phyloP scores from a whole-genome alignment of 2,329 filamentous ascomycete species.

The Meredithiella fracta region DNA sequence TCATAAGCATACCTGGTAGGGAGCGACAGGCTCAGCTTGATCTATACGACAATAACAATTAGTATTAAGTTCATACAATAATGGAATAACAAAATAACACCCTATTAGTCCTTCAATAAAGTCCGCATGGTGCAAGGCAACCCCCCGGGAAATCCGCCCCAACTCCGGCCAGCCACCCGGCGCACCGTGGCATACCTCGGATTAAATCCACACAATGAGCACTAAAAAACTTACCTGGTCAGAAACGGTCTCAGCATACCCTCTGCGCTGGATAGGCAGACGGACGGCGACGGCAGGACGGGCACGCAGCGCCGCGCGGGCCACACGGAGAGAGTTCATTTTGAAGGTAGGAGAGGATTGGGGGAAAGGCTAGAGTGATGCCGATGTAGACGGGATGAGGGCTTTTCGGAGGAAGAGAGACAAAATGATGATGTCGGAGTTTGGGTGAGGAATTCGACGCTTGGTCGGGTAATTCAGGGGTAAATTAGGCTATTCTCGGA shows the following conservation, averaged over 20 bases:
- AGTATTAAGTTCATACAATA: neutral
- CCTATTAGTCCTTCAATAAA: neutral
- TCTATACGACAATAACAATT: constrained; percentile 31
- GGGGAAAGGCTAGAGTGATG: neutral
- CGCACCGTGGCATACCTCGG: neutral
- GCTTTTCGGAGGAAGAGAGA: constrained; percentile 12
- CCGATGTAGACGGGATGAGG: neutral
- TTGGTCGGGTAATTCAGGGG: constrained; percentile 12
- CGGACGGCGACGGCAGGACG: constrained; percentile 56
- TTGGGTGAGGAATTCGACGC: constrained; percentile 14
- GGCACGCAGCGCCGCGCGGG: constrained; percentile 74
- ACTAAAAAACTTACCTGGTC: constrained; percentile 47
- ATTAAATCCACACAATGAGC: neutral
- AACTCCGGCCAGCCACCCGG: neutral
- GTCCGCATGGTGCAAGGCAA: neutral
- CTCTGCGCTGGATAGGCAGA: constrained; percentile 65
- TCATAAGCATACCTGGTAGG: constrained; percentile 71
- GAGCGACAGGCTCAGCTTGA: constrained; percentile 94
- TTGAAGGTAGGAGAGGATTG: constrained; percentile 21
- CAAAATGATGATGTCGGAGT: constrained; percentile 14
- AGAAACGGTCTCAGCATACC: constrained; percentile 74
- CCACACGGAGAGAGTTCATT: constrained; percentile 92
- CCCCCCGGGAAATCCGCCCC: neutral
- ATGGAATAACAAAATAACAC: neutral
- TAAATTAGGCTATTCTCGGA: constrained; percentile 12